Percentiles rank a stretch among this genome's conserved stretches.
Evolutionary conservation across 176 grass and related monocot species (phyloP).

Genomic region (Bromus sterilis): DNA sequence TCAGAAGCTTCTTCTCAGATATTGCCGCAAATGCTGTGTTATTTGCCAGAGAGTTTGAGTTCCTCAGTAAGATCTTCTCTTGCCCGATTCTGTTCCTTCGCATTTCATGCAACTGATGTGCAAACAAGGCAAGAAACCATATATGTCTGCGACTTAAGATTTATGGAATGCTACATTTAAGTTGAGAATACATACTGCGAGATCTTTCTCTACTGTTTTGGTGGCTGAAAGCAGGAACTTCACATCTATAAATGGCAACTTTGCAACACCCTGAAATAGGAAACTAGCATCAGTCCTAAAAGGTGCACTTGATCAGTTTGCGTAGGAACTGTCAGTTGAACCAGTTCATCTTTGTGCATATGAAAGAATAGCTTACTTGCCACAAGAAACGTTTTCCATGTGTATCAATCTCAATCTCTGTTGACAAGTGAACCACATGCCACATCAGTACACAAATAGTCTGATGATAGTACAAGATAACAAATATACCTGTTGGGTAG

Average conservation of each 20-base stretch:
- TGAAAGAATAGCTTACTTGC: conserved; percentile 27
- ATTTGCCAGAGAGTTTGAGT: not conserved
- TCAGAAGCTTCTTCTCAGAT: not conserved
- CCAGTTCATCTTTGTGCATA: not conserved
- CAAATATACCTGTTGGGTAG: conserved; percentile 40
- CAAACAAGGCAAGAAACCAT: not conserved
- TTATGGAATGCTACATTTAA: not conserved
- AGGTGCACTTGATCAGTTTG: not conserved
- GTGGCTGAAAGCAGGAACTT: conserved; percentile 35
- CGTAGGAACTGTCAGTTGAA: not conserved
- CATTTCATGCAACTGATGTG: conserved; percentile 32
- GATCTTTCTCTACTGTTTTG: conserved; percentile 20
- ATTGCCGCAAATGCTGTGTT: not conserved
- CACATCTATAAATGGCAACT: conserved; percentile 54
- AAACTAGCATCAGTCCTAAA: not conserved
- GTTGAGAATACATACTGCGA: conserved; percentile 6
- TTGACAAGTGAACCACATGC: not conserved
- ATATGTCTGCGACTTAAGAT: not conserved
- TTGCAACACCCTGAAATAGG: conserved; percentile 25
- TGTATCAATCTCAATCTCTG: conserved; percentile 51
- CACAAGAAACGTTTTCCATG: conserved; percentile 43
- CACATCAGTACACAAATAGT: not conserved
- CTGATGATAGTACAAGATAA: not conserved
- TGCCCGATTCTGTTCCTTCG: conserved; percentile 24
- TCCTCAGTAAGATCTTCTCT: conserved; percentile 42